A percentile compares a stretch with the other conserved stretches of the same genome.
phyloP scores from a whole-genome alignment of 2,329 filamentous ascomycete species.

The Beauveria caledonica region DNA sequence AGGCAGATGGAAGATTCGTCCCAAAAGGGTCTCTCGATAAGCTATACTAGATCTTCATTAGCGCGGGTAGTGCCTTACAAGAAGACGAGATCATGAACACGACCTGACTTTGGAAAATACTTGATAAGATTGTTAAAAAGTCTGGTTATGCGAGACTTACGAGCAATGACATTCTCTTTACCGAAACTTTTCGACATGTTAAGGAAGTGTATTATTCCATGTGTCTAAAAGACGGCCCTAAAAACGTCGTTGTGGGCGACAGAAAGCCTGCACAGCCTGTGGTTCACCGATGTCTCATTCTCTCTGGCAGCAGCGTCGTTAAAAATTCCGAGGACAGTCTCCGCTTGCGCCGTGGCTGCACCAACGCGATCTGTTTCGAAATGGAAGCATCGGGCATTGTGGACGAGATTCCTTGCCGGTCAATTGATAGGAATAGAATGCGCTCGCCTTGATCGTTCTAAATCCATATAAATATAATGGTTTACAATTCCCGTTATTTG shows the following conservation, averaged over 20 bases:
- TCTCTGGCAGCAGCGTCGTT: not conserved
- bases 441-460: too few species aligned
- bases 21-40: not conserved
- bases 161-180: not conserved
- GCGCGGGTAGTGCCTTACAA: not conserved
- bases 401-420: not conserved
- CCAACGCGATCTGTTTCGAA: not conserved
- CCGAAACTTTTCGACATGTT: not conserved
- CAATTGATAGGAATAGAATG: too few species aligned
- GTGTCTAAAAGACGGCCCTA: not conserved
- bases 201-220: not conserved
- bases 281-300: not conserved
- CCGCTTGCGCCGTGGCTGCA: not conserved
- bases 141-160: not conserved
- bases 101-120: not conserved
- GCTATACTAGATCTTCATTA: not conserved
- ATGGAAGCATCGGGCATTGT: too few species aligned
- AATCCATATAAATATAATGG: too few species aligned
- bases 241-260: not conserved
- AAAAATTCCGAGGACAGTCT: not conserved
- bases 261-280: not conserved
- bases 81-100: not conserved
- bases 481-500: too few species aligned
- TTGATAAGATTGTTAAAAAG: not conserved
- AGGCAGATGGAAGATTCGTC: not conserved